Evolutionary conservation across 257 asterid genomes (phyloP), one percentile per base, ranked within the genome.

Genomic region (Solanum paucissectum): DNA sequence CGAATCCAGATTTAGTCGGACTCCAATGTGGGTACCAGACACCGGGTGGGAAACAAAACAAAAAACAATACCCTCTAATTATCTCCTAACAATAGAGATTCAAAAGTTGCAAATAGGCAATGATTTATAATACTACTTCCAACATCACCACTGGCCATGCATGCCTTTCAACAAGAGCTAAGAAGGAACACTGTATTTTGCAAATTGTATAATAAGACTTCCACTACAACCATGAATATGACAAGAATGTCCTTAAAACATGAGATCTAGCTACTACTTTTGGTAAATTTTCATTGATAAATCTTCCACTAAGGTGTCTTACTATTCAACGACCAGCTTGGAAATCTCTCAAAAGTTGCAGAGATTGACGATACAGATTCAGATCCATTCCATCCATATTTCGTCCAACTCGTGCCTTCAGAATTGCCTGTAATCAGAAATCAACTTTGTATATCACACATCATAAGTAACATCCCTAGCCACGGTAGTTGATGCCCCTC

Each of bases 321-420:
- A 60, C 89, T 25, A 66, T 85, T 90, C 23, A 87, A 88, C 89
- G 94, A 95, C 86, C 96, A 83, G 94, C 94, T 86, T 92, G 95
- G 88, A 96, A 96, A 69, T 93, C 91, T 90, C 87, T 95, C 93
- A 97, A 87, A 46, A 95, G 94, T 92, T 92, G 90, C 88, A 97
- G 84, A 75, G 99, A 90, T 88, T 96, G 97, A 85, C 77, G 90
- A 89, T 97, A 97, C 89, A 96, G 99, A 89, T 94, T 92, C 72
- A 93, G 92, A 92, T 97, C 99, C 93, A 96, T 90, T 83, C 99
- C 99, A 91, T 95, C 99, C 14, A 96, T 96, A 89, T 92, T 96
- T 92, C 99, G 91, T 68, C 99, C 99, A 12, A 97, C 97, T 71
- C 99, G 94, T 69, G 98, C 99, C 90, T 90, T 93, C 89, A 96